Base-by-base conservation (phyloP, 495 filamentous ascomycete genomes). In the Clohesyomyces aquaticus region DNA sequence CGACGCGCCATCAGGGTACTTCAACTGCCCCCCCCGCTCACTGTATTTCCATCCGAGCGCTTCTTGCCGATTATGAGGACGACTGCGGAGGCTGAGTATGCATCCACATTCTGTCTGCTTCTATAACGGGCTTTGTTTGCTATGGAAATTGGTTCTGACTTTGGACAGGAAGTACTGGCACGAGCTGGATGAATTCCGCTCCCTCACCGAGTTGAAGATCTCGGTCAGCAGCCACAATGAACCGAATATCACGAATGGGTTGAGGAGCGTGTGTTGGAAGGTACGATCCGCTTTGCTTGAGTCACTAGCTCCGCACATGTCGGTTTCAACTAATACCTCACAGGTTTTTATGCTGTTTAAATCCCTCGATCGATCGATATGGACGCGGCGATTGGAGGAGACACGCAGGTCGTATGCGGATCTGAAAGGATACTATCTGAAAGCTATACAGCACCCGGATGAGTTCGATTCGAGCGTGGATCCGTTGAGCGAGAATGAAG, bases 191-290 rank as follows among this genome's bases (percentile, higher is more conserved):
- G 58, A 70, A 11, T 68, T 71, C 55, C 54, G 43, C 47, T 63
- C 69, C 6, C 43, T 91, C 61, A 75, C 78, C 52, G 85, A 90
- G 62, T 81, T 96, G 8, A 86, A 84, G 72, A 79, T 78, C 42
- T 83, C 85, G 3, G 81, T 93, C 4, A 60, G 53, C 22, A 62
- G 56, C 11, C 57, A 66, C 32, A 87, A 80, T 77, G 83, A 72
- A 82, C 77, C 67, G 75, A 74, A 55, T 76, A 76, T 69, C 82
- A 80, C 71, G 38, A 80, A 83, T 42, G 91, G 91, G 19, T 82
- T 93, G 57, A 83, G 94, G 41, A 96, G 93, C 23, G 81, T 96
- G 49, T 96, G 90, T 75, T 98, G 94, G 94, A 98, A 95, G 86
- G 90, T 86, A 71, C 6, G n/a, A n/a, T n/a, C n/a, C n/a, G n/a